Percentiles rank a stretch among this genome's conserved stretches.
phyloP scores from a whole-genome alignment of 257 asterid species.

The Scutellaria minor region DNA sequence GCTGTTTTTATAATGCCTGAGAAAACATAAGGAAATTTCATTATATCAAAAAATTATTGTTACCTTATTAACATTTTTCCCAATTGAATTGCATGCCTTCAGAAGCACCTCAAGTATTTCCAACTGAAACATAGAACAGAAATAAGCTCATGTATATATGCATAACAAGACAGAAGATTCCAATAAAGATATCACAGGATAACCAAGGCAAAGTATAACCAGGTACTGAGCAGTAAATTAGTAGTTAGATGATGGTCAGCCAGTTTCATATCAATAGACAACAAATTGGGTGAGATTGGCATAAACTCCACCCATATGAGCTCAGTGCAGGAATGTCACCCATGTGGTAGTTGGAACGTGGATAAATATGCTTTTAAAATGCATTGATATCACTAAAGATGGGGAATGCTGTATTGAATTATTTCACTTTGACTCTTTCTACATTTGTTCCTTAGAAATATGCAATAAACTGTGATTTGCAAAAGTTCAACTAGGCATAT shows the following conservation, averaged over 20 bases:
- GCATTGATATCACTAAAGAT: constrained; percentile 1
- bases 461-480: background rate
- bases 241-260: background rate
- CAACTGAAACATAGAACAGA: constrained; percentile 56
- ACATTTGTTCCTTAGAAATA: background rate
- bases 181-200: background rate
- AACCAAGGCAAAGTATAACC: background rate
- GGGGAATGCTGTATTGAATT: background rate
- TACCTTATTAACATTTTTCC: constrained; percentile 66
- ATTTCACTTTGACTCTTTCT: background rate
- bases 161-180: background rate
- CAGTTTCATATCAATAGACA: background rate
- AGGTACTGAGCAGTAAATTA: background rate
- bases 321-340: background rate
- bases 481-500: background rate
- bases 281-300: constrained; percentile 21
- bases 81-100: constrained; percentile 73
- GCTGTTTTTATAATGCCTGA: background rate
- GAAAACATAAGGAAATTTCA: constrained; percentile 3
- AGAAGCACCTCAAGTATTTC: constrained; percentile 79
- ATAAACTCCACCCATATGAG: constrained; percentile 4
- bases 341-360: background rate
- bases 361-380: constrained; percentile 7
- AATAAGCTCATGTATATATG: background rate
- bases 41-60: background rate